Evolutionary conservation across 257 asterid genomes (phyloP).

Genomic region (Penstemon davidsonii): DNA sequence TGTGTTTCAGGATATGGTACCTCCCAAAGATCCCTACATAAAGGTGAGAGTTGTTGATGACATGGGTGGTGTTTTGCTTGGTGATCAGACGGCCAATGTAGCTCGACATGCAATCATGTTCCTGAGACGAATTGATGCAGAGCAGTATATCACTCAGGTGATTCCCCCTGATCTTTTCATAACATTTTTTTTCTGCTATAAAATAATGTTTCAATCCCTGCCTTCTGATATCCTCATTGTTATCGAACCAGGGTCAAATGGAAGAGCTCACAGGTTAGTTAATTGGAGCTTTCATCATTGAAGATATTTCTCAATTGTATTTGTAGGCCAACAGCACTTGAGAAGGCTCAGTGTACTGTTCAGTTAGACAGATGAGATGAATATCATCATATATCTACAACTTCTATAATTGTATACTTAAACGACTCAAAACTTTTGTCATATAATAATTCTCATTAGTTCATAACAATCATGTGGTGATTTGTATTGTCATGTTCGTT

Average conservation of each 20-base stretch:
- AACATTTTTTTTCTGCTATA: neutral
- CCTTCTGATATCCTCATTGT: slow-evolving; percentile 9
- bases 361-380: too few relatives aligned
- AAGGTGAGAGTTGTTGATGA: slow-evolving; percentile 88
- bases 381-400: too few relatives aligned
- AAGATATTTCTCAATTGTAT: too few relatives aligned
- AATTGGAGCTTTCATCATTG: neutral
- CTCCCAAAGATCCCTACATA: slow-evolving; percentile 94
- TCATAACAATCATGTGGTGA: too few relatives aligned
- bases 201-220: neutral
- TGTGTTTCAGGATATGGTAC: slow-evolving; percentile 75
- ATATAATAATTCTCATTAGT: too few relatives aligned
- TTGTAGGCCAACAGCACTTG: too few relatives aligned
- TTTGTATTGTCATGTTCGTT: too few relatives aligned
- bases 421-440: too few relatives aligned
- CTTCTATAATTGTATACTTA: too few relatives aligned
- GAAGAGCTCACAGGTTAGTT: slow-evolving; percentile 74
- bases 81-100: slow-evolving; percentile 76
- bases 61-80: slow-evolving; percentile 73
- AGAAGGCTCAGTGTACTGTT: too few relatives aligned
- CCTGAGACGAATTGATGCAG: slow-evolving; percentile 87
- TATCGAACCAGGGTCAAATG: slow-evolving; percentile 66
- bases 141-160: slow-evolving; percentile 84
- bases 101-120: slow-evolving; percentile 88
- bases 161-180: slow-evolving; percentile 9